Base-by-base conservation (phyloP, 495 filamentous ascomycete genomes). In the Pyrenula aspistea region DNA sequence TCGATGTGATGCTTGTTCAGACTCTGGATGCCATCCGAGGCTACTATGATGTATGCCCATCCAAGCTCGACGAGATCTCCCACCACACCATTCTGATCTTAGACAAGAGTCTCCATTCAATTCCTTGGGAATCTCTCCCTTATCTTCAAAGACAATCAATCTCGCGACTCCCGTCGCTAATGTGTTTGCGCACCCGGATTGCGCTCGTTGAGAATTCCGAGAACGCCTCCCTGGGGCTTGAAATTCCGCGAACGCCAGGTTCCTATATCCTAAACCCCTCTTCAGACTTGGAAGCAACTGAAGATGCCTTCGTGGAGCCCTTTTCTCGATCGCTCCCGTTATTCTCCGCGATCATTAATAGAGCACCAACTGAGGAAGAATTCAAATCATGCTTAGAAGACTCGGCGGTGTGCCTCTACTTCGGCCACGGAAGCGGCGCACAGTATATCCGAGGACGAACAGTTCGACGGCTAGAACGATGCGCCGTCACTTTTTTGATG, bases 61-160 rank as follows among this genome's bases (percentile, higher is more conserved):
- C 71, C 11, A 67, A 80, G 25, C 61, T 67, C 2, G 66, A 66
- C n/a, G 71, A 72, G 1, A 86, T 86, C 62, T 84, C 82, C 1
- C 78, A 76, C 20, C 93, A 97, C 64, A 95, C 88, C 0, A 86
- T 98, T 53, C 76, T 98, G 2, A 83, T 98, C n/a, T 78, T 98
- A 12, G 93, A 98, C 65, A 95, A 95, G 67, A 73, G 85, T 15
- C 73, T 96, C 15, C 93, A 97, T 57, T 70, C 82, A 19, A 93
- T 98, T 65, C 92, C 93, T 0, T 98, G 94, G 92, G 93, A 98
- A 64, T 95, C 91, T 0, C 71, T 98, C 19, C 89, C 92, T 0
- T 96, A 88, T 62, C 75, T 98, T 55, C 79, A 86, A 52, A 78
- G 79, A n/a, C 77, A 84, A 21, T 83, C 90, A 0, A 83, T 96